Evolutionary conservation across 2,329 filamentous ascomycete genomes (phyloP), one percentile per base, ranked within the genome.

Genomic region (Ophiobolus disseminans): DNA sequence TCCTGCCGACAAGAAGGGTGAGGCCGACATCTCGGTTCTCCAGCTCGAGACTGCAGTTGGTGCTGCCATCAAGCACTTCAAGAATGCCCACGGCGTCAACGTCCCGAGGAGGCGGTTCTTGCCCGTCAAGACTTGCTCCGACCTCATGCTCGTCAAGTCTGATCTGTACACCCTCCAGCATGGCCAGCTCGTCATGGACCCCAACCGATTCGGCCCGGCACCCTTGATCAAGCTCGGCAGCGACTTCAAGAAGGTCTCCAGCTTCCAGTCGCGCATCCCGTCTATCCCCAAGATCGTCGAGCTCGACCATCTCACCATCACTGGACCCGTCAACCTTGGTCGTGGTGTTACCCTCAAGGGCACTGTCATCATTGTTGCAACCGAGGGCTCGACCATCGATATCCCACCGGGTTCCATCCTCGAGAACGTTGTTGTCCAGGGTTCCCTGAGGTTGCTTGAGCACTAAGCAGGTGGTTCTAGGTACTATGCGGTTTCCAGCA

Each of bases 241-340:
- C 70, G 94, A 99, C 83, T 99, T 99, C 86, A 99, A 99, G 89
- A 99, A 99, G 87, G 94, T 99, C 30, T 97, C 93, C 1, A 94
- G 91, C 81, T 95, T 95, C 84, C 88, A 91, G 80, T 87, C 90
- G 77, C 88, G 88, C 73, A 92, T 95, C 63, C 83, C 88, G 9
- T 91, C 87, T 58, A 95, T 95, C 67, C 90, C 90, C 70, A 92
- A 90, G 83, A 92, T 95, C 65, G 86, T 94, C 61, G 90, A 95
- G 80, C 85, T 94, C 39, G 90, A 95, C 72, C 94, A 99, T 74
- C 85, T 99, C 51, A 99, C 94, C 72, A 96, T 99, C 68, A 99
- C 94, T 26, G 94, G 94, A 72, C 91, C 91, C 35, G 94, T 99
- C 76, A 97, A 97, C 81, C 85, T 99, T 47, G 93, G 93, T 60